Percentiles rank a stretch among this genome's conserved stretches.
These are phyloP conservation scores for Dillenia suffruticosa DNA, from an alignment of 164 flowering plant genomes.

Conservation along the genomic window DNA sequence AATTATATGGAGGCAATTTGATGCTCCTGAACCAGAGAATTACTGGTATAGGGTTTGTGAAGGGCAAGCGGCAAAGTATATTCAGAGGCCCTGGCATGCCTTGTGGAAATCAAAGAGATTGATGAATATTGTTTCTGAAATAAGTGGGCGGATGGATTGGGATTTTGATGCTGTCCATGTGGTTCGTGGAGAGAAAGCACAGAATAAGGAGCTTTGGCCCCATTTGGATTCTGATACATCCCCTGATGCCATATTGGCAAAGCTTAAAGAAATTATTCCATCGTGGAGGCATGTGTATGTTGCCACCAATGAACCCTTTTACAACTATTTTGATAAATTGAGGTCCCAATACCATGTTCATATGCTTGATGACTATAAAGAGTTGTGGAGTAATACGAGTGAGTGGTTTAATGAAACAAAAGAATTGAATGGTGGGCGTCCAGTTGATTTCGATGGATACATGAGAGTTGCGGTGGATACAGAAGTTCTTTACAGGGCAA, in stretches of 20 bases:
- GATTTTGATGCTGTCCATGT: slow-evolving; percentile 97
- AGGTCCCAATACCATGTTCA: slow-evolving; percentile 78
- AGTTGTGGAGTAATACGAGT: slow-evolving; percentile 77
- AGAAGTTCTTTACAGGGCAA: slow-evolving; percentile 83
- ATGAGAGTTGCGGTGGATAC: slow-evolving; percentile 97
- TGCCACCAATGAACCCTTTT: slow-evolving; percentile 88
- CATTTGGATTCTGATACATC: slow-evolving; percentile 81
- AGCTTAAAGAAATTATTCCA: slow-evolving; percentile 50
- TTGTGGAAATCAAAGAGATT: slow-evolving; percentile 93
- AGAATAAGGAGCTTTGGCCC: slow-evolving; percentile 86
- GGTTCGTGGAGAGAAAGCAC: slow-evolving; percentile 87
- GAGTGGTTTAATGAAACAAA: slow-evolving; percentile 93
- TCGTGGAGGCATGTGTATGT: slow-evolving; percentile 83
- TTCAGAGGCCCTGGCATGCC: slow-evolving; percentile 93
- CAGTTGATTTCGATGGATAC: slow-evolving; percentile 92
- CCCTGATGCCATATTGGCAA: slow-evolving; percentile 57
- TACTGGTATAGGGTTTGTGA: slow-evolving; percentile 98
- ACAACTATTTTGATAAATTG: slow-evolving; percentile 80
- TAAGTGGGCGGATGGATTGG: slow-evolving; percentile 93
- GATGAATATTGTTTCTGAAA: slow-evolving; percentile 91
- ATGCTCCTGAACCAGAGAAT: slow-evolving; percentile 87
- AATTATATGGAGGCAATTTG: slow-evolving; percentile 86
- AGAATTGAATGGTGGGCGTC: slow-evolving; percentile 50
- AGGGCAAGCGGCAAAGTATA: slow-evolving; percentile 72
- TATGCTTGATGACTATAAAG: slow-evolving; percentile 85